Percentiles rank a stretch among this genome's conserved stretches.
These are phyloP conservation scores for Stropharia rugosoannulata DNA, from an alignment of 768 basidiomycete species.

Conservation along the genomic window DNA sequence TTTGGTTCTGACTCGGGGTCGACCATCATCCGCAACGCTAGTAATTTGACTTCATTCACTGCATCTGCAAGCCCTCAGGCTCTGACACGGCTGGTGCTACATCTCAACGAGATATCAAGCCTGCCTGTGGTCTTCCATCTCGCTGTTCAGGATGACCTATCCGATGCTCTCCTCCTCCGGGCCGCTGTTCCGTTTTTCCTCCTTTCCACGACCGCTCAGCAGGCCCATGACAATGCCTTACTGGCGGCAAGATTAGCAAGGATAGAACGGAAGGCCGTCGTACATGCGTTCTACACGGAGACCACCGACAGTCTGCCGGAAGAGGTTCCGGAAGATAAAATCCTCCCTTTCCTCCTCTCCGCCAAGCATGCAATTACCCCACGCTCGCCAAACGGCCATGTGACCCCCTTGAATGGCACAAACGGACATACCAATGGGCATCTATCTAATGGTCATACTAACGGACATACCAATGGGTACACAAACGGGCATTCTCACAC, in stretches of 20 bases:
- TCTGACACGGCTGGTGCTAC: conserved; percentile 60
- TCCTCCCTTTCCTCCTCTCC: conserved; percentile 59
- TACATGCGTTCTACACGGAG: conserved; percentile 75
- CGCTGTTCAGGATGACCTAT: conserved; percentile 62
- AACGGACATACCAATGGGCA: conserved; percentile 28
- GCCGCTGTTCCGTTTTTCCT: conserved; percentile 82
- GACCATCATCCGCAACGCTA: conserved; percentile 48
- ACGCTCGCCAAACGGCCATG: conserved; percentile 33
- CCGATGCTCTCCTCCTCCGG: conserved; percentile 74
- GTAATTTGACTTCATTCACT: conserved; percentile 60
- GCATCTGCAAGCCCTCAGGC: conserved; percentile 49
- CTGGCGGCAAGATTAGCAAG: conserved; percentile 81
- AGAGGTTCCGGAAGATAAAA: conserved; percentile 57
- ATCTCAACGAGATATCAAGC: conserved; percentile 65
- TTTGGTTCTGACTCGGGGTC: conserved; percentile 66
- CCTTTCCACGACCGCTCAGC: conserved; percentile 71
- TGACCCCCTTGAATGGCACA: conserved; percentile 22
- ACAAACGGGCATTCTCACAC: conserved; percentile 15
- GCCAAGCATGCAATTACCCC: conserved; percentile 37
- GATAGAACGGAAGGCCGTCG: conserved; percentile 68
- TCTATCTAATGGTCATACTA: conserved; percentile 19
- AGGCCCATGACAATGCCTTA: conserved; percentile 89
- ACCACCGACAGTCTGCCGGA: conserved; percentile 37
- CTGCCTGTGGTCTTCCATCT: conserved; percentile 73
- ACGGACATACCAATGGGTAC: conserved; percentile 13